Evolutionary conservation across 2,329 filamentous ascomycete genomes (phyloP).

Genomic region (Phialophora expanda): DNA sequence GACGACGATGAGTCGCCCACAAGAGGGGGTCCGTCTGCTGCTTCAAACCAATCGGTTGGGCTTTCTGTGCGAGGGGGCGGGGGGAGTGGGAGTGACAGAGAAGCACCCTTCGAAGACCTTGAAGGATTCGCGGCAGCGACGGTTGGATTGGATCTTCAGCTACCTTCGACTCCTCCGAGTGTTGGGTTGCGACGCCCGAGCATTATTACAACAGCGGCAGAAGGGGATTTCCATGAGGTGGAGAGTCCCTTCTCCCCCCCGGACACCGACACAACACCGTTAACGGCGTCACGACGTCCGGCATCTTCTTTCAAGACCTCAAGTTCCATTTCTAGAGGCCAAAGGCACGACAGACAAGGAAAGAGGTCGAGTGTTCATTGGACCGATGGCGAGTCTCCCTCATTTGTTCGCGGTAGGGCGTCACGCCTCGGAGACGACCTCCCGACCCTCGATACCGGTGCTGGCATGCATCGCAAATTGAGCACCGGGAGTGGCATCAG

Average conservation of each 20-base stretch:
- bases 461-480: slow-evolving; percentile 57
- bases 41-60: slow-evolving; percentile 14
- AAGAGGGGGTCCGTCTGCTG: slow-evolving; percentile 31
- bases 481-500: slow-evolving; percentile 62
- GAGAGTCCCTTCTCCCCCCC: slow-evolving; percentile 49
- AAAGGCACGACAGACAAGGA: slow-evolving; percentile 54
- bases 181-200: slow-evolving; percentile 33
- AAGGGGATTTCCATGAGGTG: slow-evolving; percentile 39
- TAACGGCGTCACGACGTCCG: slow-evolving; percentile 62
- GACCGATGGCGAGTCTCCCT: slow-evolving; percentile 44
- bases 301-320: slow-evolving; percentile 60
- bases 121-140: slow-evolving; percentile 51
- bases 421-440: slow-evolving; percentile 66
- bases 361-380: slow-evolving; percentile 63
- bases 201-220: slow-evolving; percentile 41
- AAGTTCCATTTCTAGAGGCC: slow-evolving; percentile 49
- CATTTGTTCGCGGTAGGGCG: slow-evolving; percentile 43
- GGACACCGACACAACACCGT: slow-evolving; percentile 62
- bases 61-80: slow-evolving; percentile 18
- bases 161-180: slow-evolving; percentile 38
- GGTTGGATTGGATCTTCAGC: slow-evolving; percentile 50
- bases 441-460: slow-evolving; percentile 63
- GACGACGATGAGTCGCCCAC: slow-evolving; percentile 32
- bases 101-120: slow-evolving; percentile 47
- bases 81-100: slow-evolving; percentile 48